phyloP scores from a whole-genome alignment of 257 asterid genomes.

The Coffea canephora region DNA sequence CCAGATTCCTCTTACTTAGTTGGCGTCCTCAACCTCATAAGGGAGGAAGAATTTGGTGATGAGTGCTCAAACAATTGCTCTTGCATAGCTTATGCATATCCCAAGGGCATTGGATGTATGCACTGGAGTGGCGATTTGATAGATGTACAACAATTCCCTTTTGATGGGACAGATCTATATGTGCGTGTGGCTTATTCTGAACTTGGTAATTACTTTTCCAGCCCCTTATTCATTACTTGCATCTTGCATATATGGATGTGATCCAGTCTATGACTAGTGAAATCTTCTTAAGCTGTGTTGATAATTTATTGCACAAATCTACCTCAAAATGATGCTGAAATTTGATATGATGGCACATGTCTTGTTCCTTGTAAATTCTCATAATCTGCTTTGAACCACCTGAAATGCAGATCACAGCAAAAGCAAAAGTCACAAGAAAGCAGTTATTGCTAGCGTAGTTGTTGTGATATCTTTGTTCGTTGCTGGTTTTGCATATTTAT shows the following conservation, averaged over 20 bases:
- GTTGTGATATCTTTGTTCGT: constrained; percentile 23
- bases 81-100: constrained; percentile 31
- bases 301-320: not conserved
- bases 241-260: not conserved
- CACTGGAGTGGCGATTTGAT: constrained; percentile 33
- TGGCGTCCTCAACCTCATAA: not conserved
- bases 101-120: constrained; percentile 31
- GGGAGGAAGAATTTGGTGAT: constrained; percentile 29
- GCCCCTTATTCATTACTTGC: not conserved
- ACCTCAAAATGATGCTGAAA: too few species aligned
- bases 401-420: constrained; percentile 25
- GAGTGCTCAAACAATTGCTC: constrained; percentile 35
- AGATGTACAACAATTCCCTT: constrained; percentile 36
- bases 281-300: not conserved
- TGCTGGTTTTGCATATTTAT: constrained; percentile 22
- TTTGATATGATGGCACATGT: not conserved
- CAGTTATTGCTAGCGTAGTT: constrained; percentile 25
- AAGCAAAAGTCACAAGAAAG: constrained; percentile 21
- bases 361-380: not conserved
- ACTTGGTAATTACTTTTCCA: constrained; percentile 31
- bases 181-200: constrained; percentile 55
- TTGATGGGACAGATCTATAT: constrained; percentile 38
- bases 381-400: not conserved
- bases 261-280: not conserved
- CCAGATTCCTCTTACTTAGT: constrained; percentile 39